A percentile compares a stretch with the other conserved stretches of the same genome.
phyloP scores from a whole-genome alignment of 1,284 basidiomycete genomes.

The Ganoderma meredithae region DNA sequence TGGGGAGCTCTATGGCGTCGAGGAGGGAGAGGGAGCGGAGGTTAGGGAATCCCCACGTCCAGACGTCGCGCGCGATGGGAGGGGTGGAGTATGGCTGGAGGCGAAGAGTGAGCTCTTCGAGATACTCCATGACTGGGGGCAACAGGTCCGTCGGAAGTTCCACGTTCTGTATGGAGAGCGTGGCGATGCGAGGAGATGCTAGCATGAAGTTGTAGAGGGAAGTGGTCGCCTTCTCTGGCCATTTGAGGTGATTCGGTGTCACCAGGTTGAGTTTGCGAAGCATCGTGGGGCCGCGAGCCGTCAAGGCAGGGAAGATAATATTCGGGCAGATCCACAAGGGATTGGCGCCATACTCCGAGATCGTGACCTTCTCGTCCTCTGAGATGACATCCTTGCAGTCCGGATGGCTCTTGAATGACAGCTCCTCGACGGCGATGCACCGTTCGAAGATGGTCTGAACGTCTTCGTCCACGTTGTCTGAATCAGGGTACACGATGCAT shows the following conservation, averaged over 20 bases:
- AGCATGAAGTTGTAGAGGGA: neutral
- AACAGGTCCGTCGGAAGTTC: neutral
- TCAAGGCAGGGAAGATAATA: neutral
- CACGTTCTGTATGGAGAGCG: neutral
- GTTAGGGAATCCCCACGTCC: neutral
- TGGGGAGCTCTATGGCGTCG: neutral
- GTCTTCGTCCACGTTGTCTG: neutral
- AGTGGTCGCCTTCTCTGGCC: neutral
- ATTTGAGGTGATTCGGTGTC: neutral
- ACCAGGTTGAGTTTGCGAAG: neutral
- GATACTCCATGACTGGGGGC: neutral
- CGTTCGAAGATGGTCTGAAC: neutral
- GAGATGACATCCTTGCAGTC: neutral
- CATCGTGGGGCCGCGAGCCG: neutral
- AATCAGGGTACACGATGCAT: neutral
- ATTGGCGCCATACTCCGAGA: neutral
- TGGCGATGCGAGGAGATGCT: neutral
- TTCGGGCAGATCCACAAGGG: neutral
- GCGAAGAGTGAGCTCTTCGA: neutral
- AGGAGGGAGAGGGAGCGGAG: neutral
- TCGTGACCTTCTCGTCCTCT: neutral
- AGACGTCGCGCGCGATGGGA: neutral
- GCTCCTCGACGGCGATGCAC: neutral
- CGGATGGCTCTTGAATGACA: neutral
- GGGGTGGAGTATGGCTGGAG: neutral